Conservation (phyloP, 768 basidiomycete genomes). For the Mycena latifolia region DNA sequence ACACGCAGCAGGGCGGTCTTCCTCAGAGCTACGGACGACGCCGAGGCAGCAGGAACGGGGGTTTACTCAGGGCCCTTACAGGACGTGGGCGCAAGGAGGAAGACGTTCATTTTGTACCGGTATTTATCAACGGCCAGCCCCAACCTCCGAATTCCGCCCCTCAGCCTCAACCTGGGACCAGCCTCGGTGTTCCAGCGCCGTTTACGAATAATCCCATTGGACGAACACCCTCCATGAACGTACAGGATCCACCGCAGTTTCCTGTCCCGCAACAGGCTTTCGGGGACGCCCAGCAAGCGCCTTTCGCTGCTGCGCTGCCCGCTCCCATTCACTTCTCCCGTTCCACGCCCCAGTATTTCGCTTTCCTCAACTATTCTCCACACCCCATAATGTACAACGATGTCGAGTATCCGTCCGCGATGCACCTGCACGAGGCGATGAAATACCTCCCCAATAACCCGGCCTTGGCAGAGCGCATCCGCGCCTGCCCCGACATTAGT, state of each 20-base stretch:
- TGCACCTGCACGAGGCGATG: constrained; percentile 83
- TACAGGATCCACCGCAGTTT: constrained; percentile 17
- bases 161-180: constrained; percentile 3
- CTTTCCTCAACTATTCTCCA: constrained; percentile 76
- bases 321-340: constrained; percentile 25
- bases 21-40: constrained; percentile 29
- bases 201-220: background rate
- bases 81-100: constrained; percentile 30
- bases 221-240: constrained; percentile 8
- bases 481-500: constrained; percentile 49
- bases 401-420: constrained; percentile 72
- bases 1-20: constrained; percentile 33
- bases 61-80: constrained; percentile 33
- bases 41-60: constrained; percentile 25
- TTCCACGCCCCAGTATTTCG: constrained; percentile 45
- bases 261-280: constrained; percentile 2
- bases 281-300: background rate
- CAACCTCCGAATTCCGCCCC: constrained; percentile 9
- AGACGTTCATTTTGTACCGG: constrained; percentile 36
- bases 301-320: constrained; percentile 1
- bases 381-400: constrained; percentile 70
- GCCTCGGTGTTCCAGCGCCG: constrained; percentile 20
- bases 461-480: constrained; percentile 69
- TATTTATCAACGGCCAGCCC: constrained; percentile 32
- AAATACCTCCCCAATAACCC: constrained; percentile 69